Evolutionary conservation across 257 asterid genomes (phyloP), one percentile per base, ranked within the genome.

Genomic region (Osmanthus fragrans): DNA sequence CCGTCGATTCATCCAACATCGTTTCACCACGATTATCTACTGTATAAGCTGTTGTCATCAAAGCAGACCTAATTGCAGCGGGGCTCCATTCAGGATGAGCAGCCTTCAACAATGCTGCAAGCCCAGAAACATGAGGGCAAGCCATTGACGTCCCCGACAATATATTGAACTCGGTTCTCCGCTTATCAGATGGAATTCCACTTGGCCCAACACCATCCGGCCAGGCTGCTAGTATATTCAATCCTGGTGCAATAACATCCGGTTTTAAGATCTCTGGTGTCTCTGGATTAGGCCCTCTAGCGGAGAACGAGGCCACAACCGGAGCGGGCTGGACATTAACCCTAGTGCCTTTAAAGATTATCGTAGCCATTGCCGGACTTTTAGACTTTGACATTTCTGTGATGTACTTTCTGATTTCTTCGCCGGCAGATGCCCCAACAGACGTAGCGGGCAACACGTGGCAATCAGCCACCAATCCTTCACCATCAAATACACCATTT

Each of bases 1-100:
- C 89, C 0, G 96, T 92, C 11, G 94, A 85, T 37, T 94, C 98
- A 39, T 94, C 98, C 76, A 87, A 70, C 93, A 94, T 89, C 39
- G 86, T 81, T 27, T 80, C 78, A 15, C 96, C 97, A 5, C 89
- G 87, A 78, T 85, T 92, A 65, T 92, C 98, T 1, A 81, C 75
- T 19, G 87, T 94, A 25, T 94, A 94, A 1, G 97, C 94, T 30
- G 97, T 91, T 3, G 98, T 94, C 97, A 94, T 92, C 81, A 94
- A 45, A 12, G 98, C 98, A 1, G 98, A 94, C 21, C 92, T 88
- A 56, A 94, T 88, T 15, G 97, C 97, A 2, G 97, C 97, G 0
- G 98, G 97, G 76, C 97, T 88, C 98, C 98, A 94, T 12, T 86
- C 89, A 0, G 98, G 98, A 67, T 92, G 98, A 16, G 97, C 98